Evolutionary conservation across 805 yeast species (phyloP).

Genomic region (Isabelozyma pseudorhagii): DNA sequence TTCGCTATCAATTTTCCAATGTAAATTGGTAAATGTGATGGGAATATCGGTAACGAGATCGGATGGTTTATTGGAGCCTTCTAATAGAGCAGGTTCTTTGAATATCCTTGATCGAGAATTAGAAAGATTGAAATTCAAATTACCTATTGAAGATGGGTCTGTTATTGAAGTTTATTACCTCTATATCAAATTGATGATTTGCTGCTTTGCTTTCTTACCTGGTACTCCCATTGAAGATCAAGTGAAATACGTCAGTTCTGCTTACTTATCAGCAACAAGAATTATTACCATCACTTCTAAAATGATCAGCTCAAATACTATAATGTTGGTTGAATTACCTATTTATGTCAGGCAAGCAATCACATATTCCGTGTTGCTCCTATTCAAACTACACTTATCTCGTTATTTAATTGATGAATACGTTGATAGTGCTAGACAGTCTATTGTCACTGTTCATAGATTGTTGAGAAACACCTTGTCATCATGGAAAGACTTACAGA

Average conservation of each 20-base stretch:
- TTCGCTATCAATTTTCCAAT: slow-evolving; percentile 75
- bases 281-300: slow-evolving; percentile 75
- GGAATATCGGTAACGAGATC: slow-evolving; percentile 83
- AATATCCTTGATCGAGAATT: slow-evolving; percentile 77
- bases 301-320: slow-evolving; percentile 51
- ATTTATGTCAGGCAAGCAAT: slow-evolving; percentile 85
- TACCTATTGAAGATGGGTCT: slow-evolving; percentile 61
- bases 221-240: slow-evolving; percentile 86
- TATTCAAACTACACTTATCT: slow-evolving; percentile 79
- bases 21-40: slow-evolving; percentile 79
- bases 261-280: slow-evolving; percentile 77
- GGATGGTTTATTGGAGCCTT: slow-evolving; percentile 84
- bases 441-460: slow-evolving; percentile 89
- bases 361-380: slow-evolving; percentile 70
- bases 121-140: slow-evolving; percentile 62
- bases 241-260: slow-evolving; percentile 76
- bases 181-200: slow-evolving; percentile 75
- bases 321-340: slow-evolving; percentile 78
- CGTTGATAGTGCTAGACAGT: slow-evolving; percentile 86
- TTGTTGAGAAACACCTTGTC: slow-evolving; percentile 81
- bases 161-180: slow-evolving; percentile 74
- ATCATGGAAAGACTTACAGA: slow-evolving; percentile 88
- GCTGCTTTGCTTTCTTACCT: slow-evolving; percentile 88
- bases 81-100: slow-evolving; percentile 75
- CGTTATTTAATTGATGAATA: slow-evolving; percentile 70